Percentiles rank a stretch among this genome's conserved stretches.
Evolutionary conservation across 2,329 filamentous ascomycete genomes (phyloP).

Genomic region (Exophiala oligosperma): DNA sequence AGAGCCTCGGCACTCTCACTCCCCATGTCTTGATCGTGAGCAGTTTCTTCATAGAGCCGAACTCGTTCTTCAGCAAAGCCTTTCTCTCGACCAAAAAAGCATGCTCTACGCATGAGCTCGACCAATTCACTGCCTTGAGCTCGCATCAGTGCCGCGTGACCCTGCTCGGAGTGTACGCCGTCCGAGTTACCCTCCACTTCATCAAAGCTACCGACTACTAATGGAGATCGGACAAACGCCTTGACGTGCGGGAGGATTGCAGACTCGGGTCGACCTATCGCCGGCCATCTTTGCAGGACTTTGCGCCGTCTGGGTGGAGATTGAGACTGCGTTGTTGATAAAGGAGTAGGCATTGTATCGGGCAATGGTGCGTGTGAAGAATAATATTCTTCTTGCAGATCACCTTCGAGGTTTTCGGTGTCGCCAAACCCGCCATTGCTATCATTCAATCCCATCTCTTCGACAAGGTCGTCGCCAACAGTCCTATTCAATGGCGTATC

Average conservation of each 20-base stretch:
- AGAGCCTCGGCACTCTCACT: background rate
- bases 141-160: slow-evolving; percentile 34
- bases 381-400: background rate
- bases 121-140: slow-evolving; percentile 43
- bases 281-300: slow-evolving; percentile 27
- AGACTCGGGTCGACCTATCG: slow-evolving; percentile 20
- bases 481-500: slow-evolving; percentile 33
- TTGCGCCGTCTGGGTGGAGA: slow-evolving; percentile 21
- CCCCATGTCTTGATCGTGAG: background rate
- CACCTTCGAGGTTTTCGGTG: slow-evolving; percentile 7
- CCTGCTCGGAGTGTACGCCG: background rate
- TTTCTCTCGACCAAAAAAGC: slow-evolving; percentile 45
- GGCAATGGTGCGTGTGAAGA: background rate
- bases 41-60: background rate
- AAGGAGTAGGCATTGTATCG: background rate
- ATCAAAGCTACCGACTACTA: background rate
- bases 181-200: background rate
- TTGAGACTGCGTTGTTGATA: background rate
- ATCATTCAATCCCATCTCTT: slow-evolving; percentile 17
- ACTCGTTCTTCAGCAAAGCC: slow-evolving; percentile 41
- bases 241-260: slow-evolving; percentile 24
- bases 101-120: slow-evolving; percentile 42
- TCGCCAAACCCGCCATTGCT: slow-evolving; percentile 3
- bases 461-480: slow-evolving; percentile 9
- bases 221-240: slow-evolving; percentile 16